Evolutionary conservation across 2,329 filamentous ascomycete genomes (phyloP).

Genomic region (Ciborinia camelliae): DNA sequence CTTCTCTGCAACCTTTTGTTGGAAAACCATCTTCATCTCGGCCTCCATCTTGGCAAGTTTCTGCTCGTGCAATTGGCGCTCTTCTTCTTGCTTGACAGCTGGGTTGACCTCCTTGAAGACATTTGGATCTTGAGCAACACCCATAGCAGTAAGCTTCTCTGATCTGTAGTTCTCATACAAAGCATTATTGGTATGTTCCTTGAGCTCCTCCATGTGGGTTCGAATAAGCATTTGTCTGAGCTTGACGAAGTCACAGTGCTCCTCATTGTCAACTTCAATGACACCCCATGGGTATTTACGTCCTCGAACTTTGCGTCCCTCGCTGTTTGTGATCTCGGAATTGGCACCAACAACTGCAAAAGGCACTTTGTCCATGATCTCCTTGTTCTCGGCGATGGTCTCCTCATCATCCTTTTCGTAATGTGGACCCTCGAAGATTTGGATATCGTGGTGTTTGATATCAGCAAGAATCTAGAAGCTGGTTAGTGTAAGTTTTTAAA

Average conservation of each 20-base stretch:
- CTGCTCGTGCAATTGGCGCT: conserved; percentile 96
- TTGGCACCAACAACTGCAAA: conserved; percentile 98
- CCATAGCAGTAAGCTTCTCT: conserved; percentile 98
- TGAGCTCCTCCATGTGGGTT: conserved; percentile 99
- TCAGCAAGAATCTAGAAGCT: conserved; percentile 81
- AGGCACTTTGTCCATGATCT: conserved; percentile 99
- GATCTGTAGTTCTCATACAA: conserved; percentile 99
- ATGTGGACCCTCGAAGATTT: conserved; percentile 97
- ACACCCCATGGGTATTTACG: conserved; percentile 97
- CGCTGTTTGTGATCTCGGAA: conserved; percentile 83
- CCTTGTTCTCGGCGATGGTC: conserved; percentile 99
- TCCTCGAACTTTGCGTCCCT: conserved; percentile 93
- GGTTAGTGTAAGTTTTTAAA: conserved; percentile 21
- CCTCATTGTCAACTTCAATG: conserved; percentile 99
- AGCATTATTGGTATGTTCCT: conserved; percentile 99
- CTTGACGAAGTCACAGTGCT: conserved; percentile 99
- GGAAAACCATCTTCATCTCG: conserved; percentile 99
- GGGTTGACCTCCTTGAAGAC: conserved; percentile 99
- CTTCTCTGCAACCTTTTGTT: conserved; percentile 99
- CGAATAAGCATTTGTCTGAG: conserved; percentile 99
- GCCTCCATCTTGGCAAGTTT: conserved; percentile 99
- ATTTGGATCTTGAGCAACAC: conserved; percentile 95
- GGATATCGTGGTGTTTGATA: conserved; percentile 94
- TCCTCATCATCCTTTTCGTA: conserved; percentile 99
- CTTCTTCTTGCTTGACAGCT: conserved; percentile 99